Percentiles rank a stretch among this genome's conserved stretches.
Evolutionary conservation across 2,329 filamentous ascomycete species (phyloP).

Genomic region (Rhytidhysteron rufulum): DNA sequence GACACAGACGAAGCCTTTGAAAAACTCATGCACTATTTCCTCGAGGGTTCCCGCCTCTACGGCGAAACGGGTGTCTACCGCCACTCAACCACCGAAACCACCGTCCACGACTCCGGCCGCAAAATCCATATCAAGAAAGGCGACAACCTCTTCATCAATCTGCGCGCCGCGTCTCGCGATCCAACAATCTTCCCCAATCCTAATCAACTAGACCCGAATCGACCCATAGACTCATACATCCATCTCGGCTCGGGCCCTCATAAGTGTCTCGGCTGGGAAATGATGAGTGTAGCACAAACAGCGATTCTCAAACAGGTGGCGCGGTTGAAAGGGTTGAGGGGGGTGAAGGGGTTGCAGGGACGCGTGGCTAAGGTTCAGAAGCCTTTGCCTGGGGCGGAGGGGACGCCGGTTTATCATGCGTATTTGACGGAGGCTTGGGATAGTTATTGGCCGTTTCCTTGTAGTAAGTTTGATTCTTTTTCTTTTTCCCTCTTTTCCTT

Average conservation of each 20-base stretch:
- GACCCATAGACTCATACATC: slow-evolving; percentile 41
- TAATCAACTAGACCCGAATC: slow-evolving; percentile 33
- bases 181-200: slow-evolving; percentile 39
- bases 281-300: slow-evolving; percentile 42
- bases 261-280: slow-evolving; percentile 41
- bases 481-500: slow-evolving; percentile 1
- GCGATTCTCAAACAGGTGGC: slow-evolving; percentile 45
- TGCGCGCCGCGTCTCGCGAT: slow-evolving; percentile 41
- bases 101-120: slow-evolving; percentile 28
- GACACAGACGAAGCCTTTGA: slow-evolving; percentile 43
- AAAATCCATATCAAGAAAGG: slow-evolving; percentile 31
- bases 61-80: slow-evolving; percentile 43
- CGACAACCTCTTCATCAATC: slow-evolving; percentile 41
- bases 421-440: slow-evolving; percentile 49
- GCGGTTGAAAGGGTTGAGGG: slow-evolving; percentile 34
- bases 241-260: slow-evolving; percentile 43
- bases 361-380: slow-evolving; percentile 42
- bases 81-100: slow-evolving; percentile 26
- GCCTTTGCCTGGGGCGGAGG: slow-evolving; percentile 21
- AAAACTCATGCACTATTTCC: slow-evolving; percentile 48
- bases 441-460: slow-evolving; percentile 45
- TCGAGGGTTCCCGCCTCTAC: slow-evolving; percentile 42
- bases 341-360: slow-evolving; percentile 37
- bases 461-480: slow-evolving; percentile 42
- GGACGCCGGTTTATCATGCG: slow-evolving; percentile 37